phyloP scores from a whole-genome alignment of 495 filamentous ascomycete species.

The Mycothermus thermophilus region DNA sequence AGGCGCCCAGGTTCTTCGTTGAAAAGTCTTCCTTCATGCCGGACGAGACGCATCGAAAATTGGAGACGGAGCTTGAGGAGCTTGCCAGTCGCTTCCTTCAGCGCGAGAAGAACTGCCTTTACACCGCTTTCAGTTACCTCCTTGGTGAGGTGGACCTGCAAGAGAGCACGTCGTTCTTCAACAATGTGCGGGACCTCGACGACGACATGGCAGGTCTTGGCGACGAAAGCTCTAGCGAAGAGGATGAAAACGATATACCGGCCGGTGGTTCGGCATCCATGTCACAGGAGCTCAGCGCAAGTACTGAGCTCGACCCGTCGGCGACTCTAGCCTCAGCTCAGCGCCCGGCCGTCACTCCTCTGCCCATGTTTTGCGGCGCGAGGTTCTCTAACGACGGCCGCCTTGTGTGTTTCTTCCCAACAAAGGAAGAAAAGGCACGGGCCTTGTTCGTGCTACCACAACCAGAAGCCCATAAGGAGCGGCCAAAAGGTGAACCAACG shows the following conservation, averaged over 20 bases:
- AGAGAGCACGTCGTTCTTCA: constrained; percentile 56
- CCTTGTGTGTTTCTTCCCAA: constrained; percentile 77
- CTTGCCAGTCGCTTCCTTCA: constrained; percentile 56
- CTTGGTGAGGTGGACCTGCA: constrained; percentile 70
- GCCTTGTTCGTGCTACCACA: constrained; percentile 46
- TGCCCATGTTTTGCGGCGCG: constrained; percentile 61
- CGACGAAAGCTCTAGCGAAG: constrained; percentile 70
- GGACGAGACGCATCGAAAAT: constrained; percentile 47
- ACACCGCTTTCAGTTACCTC: constrained; percentile 68
- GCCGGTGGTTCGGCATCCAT: constrained; percentile 37
- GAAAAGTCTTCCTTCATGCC: constrained; percentile 70
- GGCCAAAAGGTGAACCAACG: constrained; percentile 49
- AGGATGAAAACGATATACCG: constrained; percentile 56
- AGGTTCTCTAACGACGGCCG: constrained; percentile 65
- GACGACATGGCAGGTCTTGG: constrained; percentile 43
- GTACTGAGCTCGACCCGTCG: constrained; percentile 32
- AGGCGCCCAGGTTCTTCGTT: constrained; percentile 51
- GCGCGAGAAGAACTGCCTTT: constrained; percentile 62
- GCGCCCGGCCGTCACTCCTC: constrained; percentile 61
- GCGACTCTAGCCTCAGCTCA: constrained; percentile 43
- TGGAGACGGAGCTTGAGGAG: constrained; percentile 52
- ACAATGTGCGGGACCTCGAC: constrained; percentile 48
- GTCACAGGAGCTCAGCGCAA: constrained; percentile 41
- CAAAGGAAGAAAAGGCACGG: constrained; percentile 58
- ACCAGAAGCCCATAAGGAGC: constrained; percentile 45